Evolutionary conservation across 495 filamentous ascomycete species (phyloP).

Genomic region (Lasiosphaeriaceae sp.): DNA sequence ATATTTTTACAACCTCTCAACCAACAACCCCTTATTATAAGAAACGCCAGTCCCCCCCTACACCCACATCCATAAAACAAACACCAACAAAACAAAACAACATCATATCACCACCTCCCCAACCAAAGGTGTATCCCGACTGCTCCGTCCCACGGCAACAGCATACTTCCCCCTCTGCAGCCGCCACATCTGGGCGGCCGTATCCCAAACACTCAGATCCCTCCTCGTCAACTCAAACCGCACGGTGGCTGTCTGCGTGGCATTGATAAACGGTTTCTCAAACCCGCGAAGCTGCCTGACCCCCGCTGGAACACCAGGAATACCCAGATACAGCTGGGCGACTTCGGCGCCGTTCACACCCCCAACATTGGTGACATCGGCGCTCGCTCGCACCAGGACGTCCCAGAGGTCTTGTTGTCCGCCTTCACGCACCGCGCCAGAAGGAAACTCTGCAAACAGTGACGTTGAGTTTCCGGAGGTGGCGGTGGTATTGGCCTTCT

Average conservation of each 20-base stretch:
- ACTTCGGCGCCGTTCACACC: constrained; percentile 48
- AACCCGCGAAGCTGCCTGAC: constrained; percentile 63
- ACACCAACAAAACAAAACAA: not conserved
- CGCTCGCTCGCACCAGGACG: constrained; percentile 46
- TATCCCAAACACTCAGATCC: constrained; percentile 68
- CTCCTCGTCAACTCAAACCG: constrained; percentile 56
- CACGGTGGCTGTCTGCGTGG: constrained; percentile 42
- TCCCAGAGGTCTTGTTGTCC: constrained; percentile 60
- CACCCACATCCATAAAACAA: too few relatives aligned
- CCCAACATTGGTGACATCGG: constrained; percentile 56
- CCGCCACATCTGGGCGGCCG: constrained; percentile 55
- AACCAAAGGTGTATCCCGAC: constrained; percentile 58
- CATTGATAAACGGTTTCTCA: constrained; percentile 51
- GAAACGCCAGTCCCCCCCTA: too few relatives aligned
- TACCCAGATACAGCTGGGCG: constrained; percentile 61
- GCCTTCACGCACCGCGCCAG: constrained; percentile 47
- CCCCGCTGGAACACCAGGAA: constrained; percentile 37
- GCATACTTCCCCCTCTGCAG: constrained; percentile 44
- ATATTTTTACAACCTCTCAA: too few relatives aligned
- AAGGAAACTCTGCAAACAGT: constrained; percentile 27
- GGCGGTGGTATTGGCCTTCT: constrained; percentile 11
- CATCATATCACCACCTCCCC: constrained; percentile 28
- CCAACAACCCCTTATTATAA: too few relatives aligned
- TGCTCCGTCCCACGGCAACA: constrained; percentile 59
- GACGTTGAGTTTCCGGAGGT: not conserved